Base-by-base conservation (phyloP, 148 eudicot species). In the Persicaria tinctoria region DNA sequence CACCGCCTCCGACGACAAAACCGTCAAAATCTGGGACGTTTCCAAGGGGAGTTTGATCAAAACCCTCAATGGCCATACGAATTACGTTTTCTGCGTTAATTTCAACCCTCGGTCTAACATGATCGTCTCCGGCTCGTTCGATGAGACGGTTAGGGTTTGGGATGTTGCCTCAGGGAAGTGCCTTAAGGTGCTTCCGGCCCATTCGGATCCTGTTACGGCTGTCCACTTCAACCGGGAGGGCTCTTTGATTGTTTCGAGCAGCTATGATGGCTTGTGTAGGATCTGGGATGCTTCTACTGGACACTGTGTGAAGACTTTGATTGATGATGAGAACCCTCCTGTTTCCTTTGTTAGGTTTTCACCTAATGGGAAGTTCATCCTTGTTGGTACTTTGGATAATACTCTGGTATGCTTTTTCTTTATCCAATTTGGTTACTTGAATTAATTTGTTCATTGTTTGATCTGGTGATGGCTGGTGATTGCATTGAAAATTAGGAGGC, bases 241-340 rank as follows among this genome's bases (percentile, higher is more conserved):
- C 3, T 53, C 87, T 5, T 38, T 95, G 85, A 87, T 95, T 46
- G 97, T 92, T 57, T 90, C 97, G 14, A 89, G 97, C 51, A 92
- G 97, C 47, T 92, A 89, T 64, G 97, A 95, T 80, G 97, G 97
- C 63, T 73, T 95, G 81, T 95, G 97, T 74, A 79, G 97, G 86
- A 86, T 92, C 80, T 95, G 99, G 99, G 97, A 92, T 76, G 91
- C 91, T 70, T 83, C 87, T 0, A 95, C 99, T 17, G 99, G 99
- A 3, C 99, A 95, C 83, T 95, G 99, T 89, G 77, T 88, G 75
- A 95, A 95, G 87, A 95, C 97, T 50, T 74, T 92, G 79, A 92
- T 95, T 73, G 99, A 95, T 79, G 98, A 95, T 75, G 97, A 92
- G 75, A 91, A 90, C 41, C 98, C 98, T 1, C 98, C 98, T 0